Base-by-base conservation (phyloP, 164 flowering plant genomes). In the Vitis amurensis region DNA sequence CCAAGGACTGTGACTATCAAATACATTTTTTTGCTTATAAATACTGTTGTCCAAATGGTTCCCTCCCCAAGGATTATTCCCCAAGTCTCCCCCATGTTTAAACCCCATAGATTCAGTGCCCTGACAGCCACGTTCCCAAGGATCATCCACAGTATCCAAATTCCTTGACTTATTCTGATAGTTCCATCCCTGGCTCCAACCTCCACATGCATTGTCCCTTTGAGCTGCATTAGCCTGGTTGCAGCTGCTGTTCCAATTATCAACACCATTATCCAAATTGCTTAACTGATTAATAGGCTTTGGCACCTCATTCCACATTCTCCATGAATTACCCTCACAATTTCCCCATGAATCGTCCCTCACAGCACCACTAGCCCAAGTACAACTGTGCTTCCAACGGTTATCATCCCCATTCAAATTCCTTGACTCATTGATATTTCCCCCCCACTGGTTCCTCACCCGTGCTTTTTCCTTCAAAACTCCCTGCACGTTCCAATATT, bases 191-290 rank as follows among this genome's bases (percentile, higher is more conserved):
- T 53, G 73, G 58, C 47, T 76, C 72, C 71, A 66, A 37, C 68
- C 73, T 68, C 67, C 72, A 85, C 84, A 78, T 37, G 67, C 55
- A 12, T 52, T 69, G n/a, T 67, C 65, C 49, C 70, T 71, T 55
- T 31, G 27, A 31, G 66, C 55, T 61, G 48, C 77, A 59, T 67
- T 67, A 17, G 11, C 50, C 55, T 68, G 63, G 47, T 37, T 6
- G 64, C 50, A 11, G 56, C 55, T 68, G 15, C 68, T 15, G 53
- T 83, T 84, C 89, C 91, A 82, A n/a, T 80, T 80, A 63, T 80
- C 71, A 13, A 50, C 62, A 30, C 17, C 64, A 47, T 69, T 68
- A 44, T 67, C 53, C 50, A 58, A 9, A 57, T 73, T 67, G 17
- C 58, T 59, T 0, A 62, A 50, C 2, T 63, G 44, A 2, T 37